Conservation (phyloP, 2,329 filamentous ascomycete species). For the Sclerotinia minor region DNA sequence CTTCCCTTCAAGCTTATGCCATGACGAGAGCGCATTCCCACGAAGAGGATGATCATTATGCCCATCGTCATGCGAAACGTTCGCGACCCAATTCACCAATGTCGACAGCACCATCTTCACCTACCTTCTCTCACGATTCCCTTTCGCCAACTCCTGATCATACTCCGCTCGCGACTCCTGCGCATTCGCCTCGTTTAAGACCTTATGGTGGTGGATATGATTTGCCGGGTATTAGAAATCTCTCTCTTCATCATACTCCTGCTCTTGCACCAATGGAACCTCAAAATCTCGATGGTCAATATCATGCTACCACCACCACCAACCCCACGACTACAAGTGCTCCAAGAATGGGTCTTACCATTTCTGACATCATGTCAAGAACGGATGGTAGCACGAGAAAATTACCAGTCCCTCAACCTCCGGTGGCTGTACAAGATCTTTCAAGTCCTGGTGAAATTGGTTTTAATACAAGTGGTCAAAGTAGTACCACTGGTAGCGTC, state of each 20-base stretch:
- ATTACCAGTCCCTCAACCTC: constrained; percentile 85
- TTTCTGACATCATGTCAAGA: constrained; percentile 90
- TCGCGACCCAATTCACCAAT: constrained; percentile 92
- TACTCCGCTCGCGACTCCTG: constrained; percentile 95
- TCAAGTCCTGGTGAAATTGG: constrained; percentile 61
- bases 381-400: constrained; percentile 87
- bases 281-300: constrained; percentile 41
- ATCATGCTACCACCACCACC: constrained; percentile 52
- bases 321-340: constrained; percentile 47
- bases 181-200: constrained; percentile 87
- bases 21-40: constrained; percentile 89
- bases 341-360: constrained; percentile 68
- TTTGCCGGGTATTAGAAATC: constrained; percentile 79
- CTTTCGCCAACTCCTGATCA: constrained; percentile 94
- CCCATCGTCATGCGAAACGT: constrained; percentile 76
- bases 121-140: constrained; percentile 94
- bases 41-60: constrained; percentile 75
- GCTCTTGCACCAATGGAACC: constrained; percentile 69
- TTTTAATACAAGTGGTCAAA: constrained; percentile 70
- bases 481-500: constrained; percentile 75
- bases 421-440: constrained; percentile 82
- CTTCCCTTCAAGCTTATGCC: constrained; percentile 74
- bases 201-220: constrained; percentile 72
- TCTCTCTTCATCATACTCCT: constrained; percentile 64
- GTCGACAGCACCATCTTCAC: constrained; percentile 92